Evolutionary conservation across 257 asterid species (phyloP), one percentile per base, ranked within the genome.

Genomic region (Solanum pennellii): DNA sequence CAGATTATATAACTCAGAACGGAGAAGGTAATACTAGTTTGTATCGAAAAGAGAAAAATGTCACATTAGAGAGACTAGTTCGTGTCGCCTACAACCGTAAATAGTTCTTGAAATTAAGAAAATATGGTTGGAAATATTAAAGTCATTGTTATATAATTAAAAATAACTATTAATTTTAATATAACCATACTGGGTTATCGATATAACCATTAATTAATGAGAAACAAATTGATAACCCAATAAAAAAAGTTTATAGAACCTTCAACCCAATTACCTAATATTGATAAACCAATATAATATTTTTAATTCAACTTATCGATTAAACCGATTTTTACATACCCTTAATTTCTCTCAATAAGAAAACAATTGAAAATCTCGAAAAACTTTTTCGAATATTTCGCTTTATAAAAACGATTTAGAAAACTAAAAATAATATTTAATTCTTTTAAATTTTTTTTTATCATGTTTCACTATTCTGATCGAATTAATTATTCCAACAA

Each of bases 301-400:
- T 56, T 52, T 18, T 18, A 2, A 56, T 56, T 56, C 21, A 18
- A 56, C 8, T 56, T 56, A 56, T 56, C 12, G 12, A 16, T 56
- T 56, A 20, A 18, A 18, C n/a, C 11, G 1, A 56, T 7, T 56
- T 18, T 56, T 56, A 18, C 65, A 56, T 56, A 56, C 11, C 12
- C 62, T 5, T 56, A 20, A 56, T 3, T 56, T 25, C 65, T 56
- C 65, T 12, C 12, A 5, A 20, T 56, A 33, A 33, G 6, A 71
- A 29, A 71, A 12, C 1, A 0, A 16, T 71, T 1, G 3, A 31
- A 1, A 71, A 4, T 16, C 14, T 71, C 1, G 1, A 71, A 1
- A 1, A 71, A 9, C 14, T 12, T 3, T 71, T 71, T 9, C 1
- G 0, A 71, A 71, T 7, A 33, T 31, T 4, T 71, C 2, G 16